Conservation (phyloP, 228 moss, liverwort and hornwort species). For the Sphagnum fallax region DNA sequence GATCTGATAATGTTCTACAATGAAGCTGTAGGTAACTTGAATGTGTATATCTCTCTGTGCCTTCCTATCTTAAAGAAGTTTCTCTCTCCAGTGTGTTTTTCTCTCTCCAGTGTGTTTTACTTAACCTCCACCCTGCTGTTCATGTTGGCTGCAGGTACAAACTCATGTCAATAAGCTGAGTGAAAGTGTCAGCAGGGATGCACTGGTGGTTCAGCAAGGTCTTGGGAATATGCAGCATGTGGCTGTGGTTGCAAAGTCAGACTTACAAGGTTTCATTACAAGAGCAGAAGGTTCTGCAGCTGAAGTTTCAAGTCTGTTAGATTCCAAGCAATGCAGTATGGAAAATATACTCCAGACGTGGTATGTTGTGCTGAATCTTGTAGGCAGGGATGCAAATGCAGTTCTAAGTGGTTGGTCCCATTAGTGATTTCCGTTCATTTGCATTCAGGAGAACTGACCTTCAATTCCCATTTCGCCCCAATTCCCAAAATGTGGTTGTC, state of each 20-base stretch:
- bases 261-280: slow-evolving; percentile 36
- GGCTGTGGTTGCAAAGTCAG: slow-evolving; percentile 37
- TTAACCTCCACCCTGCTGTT: neutral
- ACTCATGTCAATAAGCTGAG: slow-evolving; percentile 50
- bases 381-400: neutral
- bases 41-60: too few species aligned
- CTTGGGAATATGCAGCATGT: slow-evolving; percentile 54
- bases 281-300: slow-evolving; percentile 37
- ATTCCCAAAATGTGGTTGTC: too few species aligned
- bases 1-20: neutral
- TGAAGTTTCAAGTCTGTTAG: slow-evolving; percentile 37
- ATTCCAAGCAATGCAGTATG: slow-evolving; percentile 51
- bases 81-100: too few species aligned
- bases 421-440: neutral
- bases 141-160: slow-evolving; percentile 38
- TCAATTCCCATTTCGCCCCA: neutral
- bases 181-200: slow-evolving; percentile 40
- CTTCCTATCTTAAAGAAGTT: too few species aligned
- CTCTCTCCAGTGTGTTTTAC: too few species aligned
- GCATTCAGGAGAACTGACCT: neutral
- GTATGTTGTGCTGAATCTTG: slow-evolving; percentile 19
- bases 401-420: neutral
- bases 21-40: neutral
- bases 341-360: slow-evolving; percentile 62
- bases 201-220: slow-evolving; percentile 29